Evolutionary conservation across 2,329 filamentous ascomycete species (phyloP), one percentile per base, ranked within the genome.

Genomic region (Xylaria digitata): DNA sequence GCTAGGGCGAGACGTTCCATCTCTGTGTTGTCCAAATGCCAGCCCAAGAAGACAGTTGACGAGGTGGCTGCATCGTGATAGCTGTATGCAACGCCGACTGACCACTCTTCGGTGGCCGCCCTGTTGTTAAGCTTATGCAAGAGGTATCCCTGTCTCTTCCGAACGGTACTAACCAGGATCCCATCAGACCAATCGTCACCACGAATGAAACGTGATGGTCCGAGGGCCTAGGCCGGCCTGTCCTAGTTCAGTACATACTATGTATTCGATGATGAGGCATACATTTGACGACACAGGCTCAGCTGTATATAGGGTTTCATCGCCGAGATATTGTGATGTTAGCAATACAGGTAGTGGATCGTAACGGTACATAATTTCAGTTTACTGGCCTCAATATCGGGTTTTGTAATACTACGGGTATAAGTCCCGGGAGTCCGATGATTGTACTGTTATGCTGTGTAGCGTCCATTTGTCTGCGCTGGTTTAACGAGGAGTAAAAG

Each of bases 21-120:
- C 37, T 63, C 64, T 69, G 63, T 61, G 67, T 57, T 69, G 67
- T 63, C 43, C 63, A 50, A 58, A 55, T 55, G 48, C 52, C 64
- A 67, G 64, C 67, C 60, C 48, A 64, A 69, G 57, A 37, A 45
- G 53, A 56, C 43, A 37, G 42, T 61, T 59, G 55, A 67, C 43
- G 60, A 66, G 46, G 63, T 67, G 56, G 67, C 67, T 69, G 67
- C 57, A 58, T 58, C 60, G 37, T 58, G 56, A 59, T 64, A 59
- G 45, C 63, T 66, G 66, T 53, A 55, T 43, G 66, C 56, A 63
- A 50, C 46, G 53, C 56, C 60, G 40, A 57, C 50, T 58, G 52
- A 63, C 34, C 55, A 62, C 53, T 61, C 34, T 43, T 64, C 60
- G 45, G 59, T 52, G 45, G 56, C 60, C 59, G 55, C 42, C 43